Conservation (phyloP, 176 grass and related monocot species). For the Raddia distichophylla region DNA sequence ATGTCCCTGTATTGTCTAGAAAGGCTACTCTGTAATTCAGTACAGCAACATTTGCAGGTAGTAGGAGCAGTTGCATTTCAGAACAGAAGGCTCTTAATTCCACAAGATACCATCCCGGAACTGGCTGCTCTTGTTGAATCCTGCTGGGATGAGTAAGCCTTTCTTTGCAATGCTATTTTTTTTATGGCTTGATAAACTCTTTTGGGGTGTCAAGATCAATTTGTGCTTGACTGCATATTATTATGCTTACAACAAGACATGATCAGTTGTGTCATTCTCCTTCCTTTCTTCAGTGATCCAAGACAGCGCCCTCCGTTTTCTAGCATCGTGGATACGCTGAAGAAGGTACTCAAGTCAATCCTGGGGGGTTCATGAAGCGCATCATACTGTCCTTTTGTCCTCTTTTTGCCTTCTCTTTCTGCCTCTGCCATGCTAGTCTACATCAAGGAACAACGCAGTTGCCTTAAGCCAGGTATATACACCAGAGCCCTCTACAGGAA, state of each 20-base stretch:
- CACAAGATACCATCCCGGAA: conserved; percentile 51
- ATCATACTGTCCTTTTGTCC: neutral
- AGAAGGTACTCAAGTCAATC: conserved; percentile 70
- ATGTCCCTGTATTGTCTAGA: neutral
- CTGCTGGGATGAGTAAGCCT: conserved; percentile 90
- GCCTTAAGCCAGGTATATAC: neutral
- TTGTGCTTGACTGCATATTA: neutral
- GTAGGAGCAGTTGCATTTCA: conserved; percentile 96
- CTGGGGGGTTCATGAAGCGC: conserved; percentile 53
- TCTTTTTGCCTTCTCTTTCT: neutral
- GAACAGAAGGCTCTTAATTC: conserved; percentile 79
- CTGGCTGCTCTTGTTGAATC: conserved; percentile 84
- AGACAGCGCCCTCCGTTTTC: conserved; percentile 82
- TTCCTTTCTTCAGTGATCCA: conserved; percentile 68
- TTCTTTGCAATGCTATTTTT: neutral
- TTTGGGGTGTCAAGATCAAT: neutral
- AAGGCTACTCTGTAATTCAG: neutral
- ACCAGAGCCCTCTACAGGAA: neutral
- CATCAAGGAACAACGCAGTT: conserved; percentile 25
- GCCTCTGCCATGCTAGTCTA: conserved; percentile 6
- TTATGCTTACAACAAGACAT: neutral
- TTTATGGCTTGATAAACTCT: neutral
- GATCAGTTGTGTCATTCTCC: neutral
- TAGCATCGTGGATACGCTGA: conserved; percentile 76
- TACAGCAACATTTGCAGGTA: conserved; percentile 51